These are phyloP conservation scores for Eucalyptus coolabah DNA, from an alignment of 345 rosid species.

Conservation along the genomic window DNA sequence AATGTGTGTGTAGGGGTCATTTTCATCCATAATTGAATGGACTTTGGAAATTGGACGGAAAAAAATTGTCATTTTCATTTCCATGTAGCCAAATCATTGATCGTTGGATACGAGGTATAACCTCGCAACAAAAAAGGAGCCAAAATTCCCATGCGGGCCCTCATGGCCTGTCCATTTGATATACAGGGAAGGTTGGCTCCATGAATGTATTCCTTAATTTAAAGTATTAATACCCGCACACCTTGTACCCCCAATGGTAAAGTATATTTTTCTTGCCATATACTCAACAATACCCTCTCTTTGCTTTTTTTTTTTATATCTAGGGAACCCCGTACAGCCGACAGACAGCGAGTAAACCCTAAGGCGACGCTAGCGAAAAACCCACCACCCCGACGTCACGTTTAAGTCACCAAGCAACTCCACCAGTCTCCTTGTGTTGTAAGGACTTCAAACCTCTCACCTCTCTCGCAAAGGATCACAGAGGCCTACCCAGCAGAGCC, in stretches of 20 bases:
- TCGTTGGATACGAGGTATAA: not conserved
- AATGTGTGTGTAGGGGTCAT: not conserved
- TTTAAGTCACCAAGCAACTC: too few relatives aligned
- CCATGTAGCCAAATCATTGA: not conserved
- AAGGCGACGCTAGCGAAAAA: accelerated
- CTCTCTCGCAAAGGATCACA: too few relatives aligned
- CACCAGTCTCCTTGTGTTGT: accelerated
- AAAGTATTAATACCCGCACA: not conserved
- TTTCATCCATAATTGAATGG: not conserved
- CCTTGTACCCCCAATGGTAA: not conserved
- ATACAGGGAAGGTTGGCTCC: too few relatives aligned
- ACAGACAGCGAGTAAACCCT: too few relatives aligned
- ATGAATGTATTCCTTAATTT: too few relatives aligned
- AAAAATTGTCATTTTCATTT: not conserved
- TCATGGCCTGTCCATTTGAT: not conserved
- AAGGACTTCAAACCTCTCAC: too few relatives aligned
- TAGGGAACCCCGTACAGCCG: accelerated
- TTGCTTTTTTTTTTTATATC: not conserved
- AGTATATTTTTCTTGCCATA: not conserved
- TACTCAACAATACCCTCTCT: not conserved
- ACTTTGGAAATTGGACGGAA: not conserved
- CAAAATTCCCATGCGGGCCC: not conserved
- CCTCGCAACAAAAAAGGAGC: not conserved
- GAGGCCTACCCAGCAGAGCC: too few relatives aligned
- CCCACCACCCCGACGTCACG: accelerated